phyloP scores from a whole-genome alignment of 257 asterid species.

The Scutellaria galericulata region DNA sequence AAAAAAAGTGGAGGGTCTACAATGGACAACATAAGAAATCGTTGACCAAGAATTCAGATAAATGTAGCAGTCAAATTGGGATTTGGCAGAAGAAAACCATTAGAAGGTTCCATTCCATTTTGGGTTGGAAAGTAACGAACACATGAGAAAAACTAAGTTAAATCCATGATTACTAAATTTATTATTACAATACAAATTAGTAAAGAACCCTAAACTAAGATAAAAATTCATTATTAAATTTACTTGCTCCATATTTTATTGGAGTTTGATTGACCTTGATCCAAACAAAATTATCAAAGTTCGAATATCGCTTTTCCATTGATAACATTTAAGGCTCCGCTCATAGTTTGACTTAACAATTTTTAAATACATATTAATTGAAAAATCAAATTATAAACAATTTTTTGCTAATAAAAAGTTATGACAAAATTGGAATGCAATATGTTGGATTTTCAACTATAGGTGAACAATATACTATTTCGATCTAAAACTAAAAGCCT shows the following conservation, averaged over 20 bases:
- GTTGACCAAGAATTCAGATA: too few relatives aligned
- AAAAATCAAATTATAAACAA: background rate
- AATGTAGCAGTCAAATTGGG: constrained; percentile 1
- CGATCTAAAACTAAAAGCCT: too few relatives aligned
- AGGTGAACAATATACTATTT: too few relatives aligned
- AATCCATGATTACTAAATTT: background rate
- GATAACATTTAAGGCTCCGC: too few relatives aligned
- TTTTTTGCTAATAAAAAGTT: background rate
- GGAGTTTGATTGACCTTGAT: too few relatives aligned
- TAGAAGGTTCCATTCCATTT: constrained; percentile 23
- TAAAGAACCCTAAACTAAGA: too few relatives aligned
- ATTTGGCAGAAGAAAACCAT: background rate
- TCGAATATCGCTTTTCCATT: too few relatives aligned
- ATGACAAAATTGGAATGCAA: background rate
- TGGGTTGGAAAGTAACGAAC: background rate
- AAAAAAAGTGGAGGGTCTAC: background rate
- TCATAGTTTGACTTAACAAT: too few relatives aligned
- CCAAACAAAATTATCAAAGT: too few relatives aligned
- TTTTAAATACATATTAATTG: too few relatives aligned
- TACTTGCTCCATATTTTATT: too few relatives aligned
- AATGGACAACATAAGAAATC: background rate
- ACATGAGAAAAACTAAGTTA: background rate
- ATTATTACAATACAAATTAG: background rate
- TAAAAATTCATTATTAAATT: too few relatives aligned
- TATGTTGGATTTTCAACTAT: background rate